Evolutionary conservation across 2,329 filamentous ascomycete genomes (phyloP), one percentile per base, ranked within the genome.

Genomic region (Huntiella moniliformis): DNA sequence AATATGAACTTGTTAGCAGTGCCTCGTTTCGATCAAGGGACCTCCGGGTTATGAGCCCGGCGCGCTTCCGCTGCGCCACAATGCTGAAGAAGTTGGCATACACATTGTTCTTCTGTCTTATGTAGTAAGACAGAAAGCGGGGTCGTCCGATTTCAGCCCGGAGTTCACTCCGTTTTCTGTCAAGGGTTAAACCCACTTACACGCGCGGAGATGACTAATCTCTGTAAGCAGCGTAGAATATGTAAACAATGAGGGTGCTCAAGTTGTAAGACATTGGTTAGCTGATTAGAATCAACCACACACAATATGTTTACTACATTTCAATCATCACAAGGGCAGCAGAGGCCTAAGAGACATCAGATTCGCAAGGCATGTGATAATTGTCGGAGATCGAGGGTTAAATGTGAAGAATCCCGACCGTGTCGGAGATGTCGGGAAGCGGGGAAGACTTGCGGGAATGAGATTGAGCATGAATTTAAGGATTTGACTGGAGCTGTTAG

Each of bases 41-140:
- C 44, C 48, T 50, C 48, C 44, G 48, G 48, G 48, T 47, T 50
- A 50, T 50, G 47, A 50, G 48, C 48, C 48, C 44, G 48, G 48
- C 48, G 44, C 48, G 48, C 48, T 50, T 50, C 48, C 48, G 46
- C 48, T 50, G 48, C 48, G 48, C 48, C 44, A 47, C 44, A 44
- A 46, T 46, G 47, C 47, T 44, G 28, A 28, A 7, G 22, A 28
- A 28, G 22, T 28, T 28, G 22, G 1, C 6, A 8, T 28, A 8
- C 22, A 28, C 22, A 6, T 3, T 2, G 22, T 28, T 28, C 7
- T 28, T 28, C 10, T 8, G 22, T 28, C 6, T 28, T 28, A 3
- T 28, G 22, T 28, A 28, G 22, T 10, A 1, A 28, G 22, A 28
- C 22, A 10, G 3, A 28, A 10, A 28, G 22, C 10, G 22, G 22